Percentiles rank a stretch among this genome's conserved stretches.
phyloP scores from a whole-genome alignment of 208 protist genomes.

The Leishmania mexicana region DNA sequence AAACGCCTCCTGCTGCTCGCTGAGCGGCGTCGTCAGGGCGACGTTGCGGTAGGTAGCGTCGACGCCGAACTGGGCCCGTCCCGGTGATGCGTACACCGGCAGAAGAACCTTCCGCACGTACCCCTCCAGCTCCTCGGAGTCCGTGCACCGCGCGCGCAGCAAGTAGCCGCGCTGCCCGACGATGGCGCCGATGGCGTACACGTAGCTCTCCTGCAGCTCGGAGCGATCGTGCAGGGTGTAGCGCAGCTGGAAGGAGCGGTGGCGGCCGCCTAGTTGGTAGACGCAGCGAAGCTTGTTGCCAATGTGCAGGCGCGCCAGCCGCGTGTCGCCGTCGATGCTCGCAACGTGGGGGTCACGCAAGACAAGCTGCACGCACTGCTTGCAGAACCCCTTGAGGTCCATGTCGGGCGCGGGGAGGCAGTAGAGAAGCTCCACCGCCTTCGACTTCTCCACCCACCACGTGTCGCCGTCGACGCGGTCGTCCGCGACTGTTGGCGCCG shows the following conservation, averaged over 20 bases:
- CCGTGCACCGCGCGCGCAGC: slow-evolving; percentile 60
- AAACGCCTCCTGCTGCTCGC: slow-evolving; percentile 76
- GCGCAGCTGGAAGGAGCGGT: slow-evolving; percentile 74
- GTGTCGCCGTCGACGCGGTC: slow-evolving; percentile 20
- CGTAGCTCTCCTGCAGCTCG: slow-evolving; percentile 58
- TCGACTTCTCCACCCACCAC: slow-evolving; percentile 77
- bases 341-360: slow-evolving; percentile 70
- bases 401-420: slow-evolving; percentile 66
- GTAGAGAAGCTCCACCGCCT: slow-evolving; percentile 78
- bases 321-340: slow-evolving; percentile 69
- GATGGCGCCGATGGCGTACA: slow-evolving; percentile 78
- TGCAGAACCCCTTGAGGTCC: slow-evolving; percentile 71
- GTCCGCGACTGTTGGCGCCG: not conserved
- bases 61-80: slow-evolving; percentile 67
- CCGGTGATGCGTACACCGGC: slow-evolving; percentile 51
- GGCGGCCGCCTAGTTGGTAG: slow-evolving; percentile 52
- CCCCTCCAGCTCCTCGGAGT: slow-evolving; percentile 71
- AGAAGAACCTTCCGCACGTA: slow-evolving; percentile 75
- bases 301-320: slow-evolving; percentile 55
- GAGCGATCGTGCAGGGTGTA: slow-evolving; percentile 55
- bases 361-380: slow-evolving; percentile 72
- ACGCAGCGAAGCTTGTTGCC: slow-evolving; percentile 70
- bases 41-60: slow-evolving; percentile 75
- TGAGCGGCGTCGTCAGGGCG: slow-evolving; percentile 41
- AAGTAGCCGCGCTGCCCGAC: slow-evolving; percentile 81